Conservation (phyloP, 2,329 filamentous ascomycete genomes). For the Cercospora canescens region DNA sequence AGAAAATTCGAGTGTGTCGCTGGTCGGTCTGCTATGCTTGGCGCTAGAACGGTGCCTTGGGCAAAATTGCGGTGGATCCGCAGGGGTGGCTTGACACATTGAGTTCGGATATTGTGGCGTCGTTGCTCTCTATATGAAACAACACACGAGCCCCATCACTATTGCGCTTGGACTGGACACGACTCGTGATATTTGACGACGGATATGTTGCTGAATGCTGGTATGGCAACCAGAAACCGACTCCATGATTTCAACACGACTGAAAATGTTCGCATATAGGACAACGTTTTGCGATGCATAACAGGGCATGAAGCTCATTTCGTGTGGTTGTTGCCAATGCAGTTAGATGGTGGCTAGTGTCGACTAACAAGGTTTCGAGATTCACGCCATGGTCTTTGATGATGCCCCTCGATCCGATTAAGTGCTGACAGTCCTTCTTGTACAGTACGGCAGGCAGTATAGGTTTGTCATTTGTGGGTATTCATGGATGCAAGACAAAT, state of each 20-base stretch:
- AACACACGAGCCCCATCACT: neutral
- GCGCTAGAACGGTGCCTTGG: neutral
- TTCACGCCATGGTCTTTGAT: neutral
- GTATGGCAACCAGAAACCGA: neutral
- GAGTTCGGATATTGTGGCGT: neutral
- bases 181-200: neutral
- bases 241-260: neutral
- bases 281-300: neutral
- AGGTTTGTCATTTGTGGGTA: neutral
- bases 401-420: neutral
- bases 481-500: too few species aligned
- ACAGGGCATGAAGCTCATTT: neutral
- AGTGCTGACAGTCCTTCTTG: neutral
- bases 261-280: neutral
- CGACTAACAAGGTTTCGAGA: neutral
- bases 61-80: neutral
- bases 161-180: neutral
- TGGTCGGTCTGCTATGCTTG: neutral
- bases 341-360: neutral
- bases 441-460: neutral
- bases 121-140: neutral
- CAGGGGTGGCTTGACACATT: neutral
- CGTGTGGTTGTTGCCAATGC: neutral
- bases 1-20: neutral
- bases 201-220: neutral